phyloP scores from a whole-genome alignment of 176 grass and related monocot genomes.

The Oryza australiensis region DNA sequence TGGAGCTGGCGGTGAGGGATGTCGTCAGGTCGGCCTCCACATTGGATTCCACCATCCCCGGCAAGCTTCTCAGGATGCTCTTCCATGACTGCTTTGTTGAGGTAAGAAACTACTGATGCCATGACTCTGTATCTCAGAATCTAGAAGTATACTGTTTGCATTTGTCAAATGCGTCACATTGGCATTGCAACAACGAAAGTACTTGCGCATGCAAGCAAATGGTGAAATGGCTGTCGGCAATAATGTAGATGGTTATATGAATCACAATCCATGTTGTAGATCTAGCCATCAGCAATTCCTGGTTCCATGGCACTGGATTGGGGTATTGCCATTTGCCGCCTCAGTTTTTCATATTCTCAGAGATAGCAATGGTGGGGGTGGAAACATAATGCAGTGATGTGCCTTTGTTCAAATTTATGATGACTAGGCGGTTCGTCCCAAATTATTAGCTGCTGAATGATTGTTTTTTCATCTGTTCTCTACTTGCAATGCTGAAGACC shows the following conservation, averaged over 20 bases:
- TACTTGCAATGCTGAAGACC: not conserved
- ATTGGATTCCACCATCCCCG: constrained; percentile 59
- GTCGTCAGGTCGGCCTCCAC: constrained; percentile 58
- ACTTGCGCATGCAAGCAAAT: not conserved
- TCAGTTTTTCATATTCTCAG: not conserved
- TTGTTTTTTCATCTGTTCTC: not conserved
- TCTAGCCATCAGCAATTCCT: not conserved
- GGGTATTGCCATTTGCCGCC: not conserved
- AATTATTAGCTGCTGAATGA: not conserved
- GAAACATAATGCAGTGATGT: not conserved
- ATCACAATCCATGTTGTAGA: not conserved
- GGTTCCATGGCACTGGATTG: not conserved
- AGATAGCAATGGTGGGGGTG: not conserved
- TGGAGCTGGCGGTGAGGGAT: constrained; percentile 66
- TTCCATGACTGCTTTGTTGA: constrained; percentile 98
- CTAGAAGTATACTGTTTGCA: not conserved
- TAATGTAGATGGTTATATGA: not conserved
- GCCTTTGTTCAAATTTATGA: not conserved
- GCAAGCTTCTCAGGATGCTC: constrained; percentile 86
- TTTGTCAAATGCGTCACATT: not conserved
- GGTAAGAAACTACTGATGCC: constrained; percentile 21
- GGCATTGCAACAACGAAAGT: not conserved
- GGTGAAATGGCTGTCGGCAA: not conserved
- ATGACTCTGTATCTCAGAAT: not conserved
- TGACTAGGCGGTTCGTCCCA: not conserved